Evolutionary conservation across 257 asterid genomes (phyloP).

Genomic region (Galeopsis tetrahit): DNA sequence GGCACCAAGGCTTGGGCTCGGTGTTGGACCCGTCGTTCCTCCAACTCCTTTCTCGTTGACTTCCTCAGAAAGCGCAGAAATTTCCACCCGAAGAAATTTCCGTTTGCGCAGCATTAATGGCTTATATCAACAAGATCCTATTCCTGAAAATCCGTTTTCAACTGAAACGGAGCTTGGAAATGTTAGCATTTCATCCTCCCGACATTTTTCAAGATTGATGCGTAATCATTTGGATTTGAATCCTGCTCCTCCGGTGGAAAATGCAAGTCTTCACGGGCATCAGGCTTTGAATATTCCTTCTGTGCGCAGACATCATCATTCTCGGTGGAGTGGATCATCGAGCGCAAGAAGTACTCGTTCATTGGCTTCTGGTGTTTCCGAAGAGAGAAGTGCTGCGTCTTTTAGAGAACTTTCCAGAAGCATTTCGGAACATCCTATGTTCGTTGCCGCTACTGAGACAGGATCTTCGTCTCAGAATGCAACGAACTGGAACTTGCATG

Average conservation of each 20-base stretch:
- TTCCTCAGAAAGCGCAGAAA: conserved; percentile 48
- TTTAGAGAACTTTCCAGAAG: conserved; percentile 58
- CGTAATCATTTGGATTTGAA: conserved; percentile 45
- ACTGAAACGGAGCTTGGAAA: conserved; percentile 44
- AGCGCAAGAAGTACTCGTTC: conserved; percentile 52
- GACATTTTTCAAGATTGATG: conserved; percentile 49
- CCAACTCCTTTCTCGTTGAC: conserved; percentile 47
- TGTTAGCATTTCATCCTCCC: conserved; percentile 41
- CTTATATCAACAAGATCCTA: conserved; percentile 54
- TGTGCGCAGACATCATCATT: conserved; percentile 42
- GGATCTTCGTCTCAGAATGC: conserved; percentile 54
- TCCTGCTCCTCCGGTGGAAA: conserved; percentile 48
- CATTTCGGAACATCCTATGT: conserved; percentile 81
- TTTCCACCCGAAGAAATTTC: conserved; percentile 55
- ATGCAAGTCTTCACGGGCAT: conserved; percentile 42
- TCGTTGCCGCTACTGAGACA: conserved; percentile 52
- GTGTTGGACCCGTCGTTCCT: conserved; percentile 52
- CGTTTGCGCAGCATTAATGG: conserved; percentile 70
- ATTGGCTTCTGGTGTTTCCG: conserved; percentile 34
- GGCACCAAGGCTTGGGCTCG: conserved; percentile 65
- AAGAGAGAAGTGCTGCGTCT: conserved; percentile 31
- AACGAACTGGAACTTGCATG: conserved; percentile 53
- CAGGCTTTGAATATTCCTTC: conserved; percentile 46
- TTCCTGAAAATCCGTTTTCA: conserved; percentile 41
- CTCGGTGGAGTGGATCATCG: conserved; percentile 64